Evolutionary conservation across 2,329 filamentous ascomycete genomes (phyloP), one percentile per base, ranked within the genome.

Genomic region (Paracoccidioides lutzii): DNA sequence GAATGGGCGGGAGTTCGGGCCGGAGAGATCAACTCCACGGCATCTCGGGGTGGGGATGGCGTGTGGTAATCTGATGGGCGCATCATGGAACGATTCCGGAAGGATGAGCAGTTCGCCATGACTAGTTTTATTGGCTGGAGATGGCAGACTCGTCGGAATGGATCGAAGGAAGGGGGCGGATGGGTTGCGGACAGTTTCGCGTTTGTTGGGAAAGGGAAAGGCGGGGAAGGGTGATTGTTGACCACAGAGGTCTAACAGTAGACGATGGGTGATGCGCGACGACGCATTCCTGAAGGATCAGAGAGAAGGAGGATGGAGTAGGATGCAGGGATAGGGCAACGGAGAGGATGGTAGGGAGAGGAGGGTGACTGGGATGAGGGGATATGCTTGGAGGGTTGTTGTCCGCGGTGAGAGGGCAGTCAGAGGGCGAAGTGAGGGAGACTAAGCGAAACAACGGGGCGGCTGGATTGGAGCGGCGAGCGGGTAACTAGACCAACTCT

Each of bases 41-140:
- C 72, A 67, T 72, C 67, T 68, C 69, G 66, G 64, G 73, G 73
- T 61, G 73, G 73, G 14, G 73, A 75, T 55, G 73, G 73, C 55
- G 73, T 75, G 60, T 71, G 71, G 62, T 75, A 75, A 51, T 69
- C 67, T 54, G 68, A 64, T 56, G 73, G 73, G 56, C 71, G 71
- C 40, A 51, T 53, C 40, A 40, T 57, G 35, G 51, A 53, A 35
- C 37, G 58, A 15, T 50, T 57, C 38, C 58, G 58, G 54, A 73
- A 73, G 38, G 71, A 73, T 28, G 68, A 68, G 58, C 71, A 65
- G 57, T 61, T 68, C 59, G 71, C 69, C 71, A 73, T 73, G 32
- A 8, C 35, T 53, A 49, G 53, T 53, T 54, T 55, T 55, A 22
- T 22, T 22, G 2, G 22, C 4, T 46, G 56, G 46, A 40, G 50